Base-by-base conservation (phyloP, 1,284 basidiomycete genomes). In the Bondarzewia mesenterica region DNA sequence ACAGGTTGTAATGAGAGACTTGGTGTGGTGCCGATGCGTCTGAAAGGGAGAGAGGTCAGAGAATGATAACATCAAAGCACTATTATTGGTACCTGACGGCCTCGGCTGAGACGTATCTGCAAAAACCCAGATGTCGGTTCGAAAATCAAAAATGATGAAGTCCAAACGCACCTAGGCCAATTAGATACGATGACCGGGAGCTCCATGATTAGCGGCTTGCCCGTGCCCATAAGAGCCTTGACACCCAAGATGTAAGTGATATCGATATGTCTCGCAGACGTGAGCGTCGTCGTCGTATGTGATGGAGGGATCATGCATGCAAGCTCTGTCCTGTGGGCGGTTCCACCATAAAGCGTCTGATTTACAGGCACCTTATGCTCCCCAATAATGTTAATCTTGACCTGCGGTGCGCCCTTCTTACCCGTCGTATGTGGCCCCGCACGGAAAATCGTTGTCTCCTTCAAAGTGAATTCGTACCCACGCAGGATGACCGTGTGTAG, bases 161-260 rank as follows among this genome's bases (percentile, higher is more conserved):
- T 20, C 36, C 43, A n/a, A 14, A 62, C 75, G 42, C 54, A 82
- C 85, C 80, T 76, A 53, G 83, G 83, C 86, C 86, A 89, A 57
- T 89, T 89, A 2, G 88, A 88, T 29, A 90, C 72, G 42, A 87
- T 79, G 7, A 89, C 73, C 18, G 87, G 84, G 37, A 93, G 67
- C 42, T 85, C 82, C 68, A 89, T 77, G 25, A 76, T 68, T 8
- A 90, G 60, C 50, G 80, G 78, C 48, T 78, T 72, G 5, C 80
- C 80, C 5, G 77, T 75, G 18, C 82, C 85, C 65, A 89, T 75
- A 40, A 87, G 71, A 3, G 89, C 89, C 63, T 82, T 87, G 48
- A 91, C 82, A 36, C 72, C 73, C 40, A 93, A 70, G 43, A 80
- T 73, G 63, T 93, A 93, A 1, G 78, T 83, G 46, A 93, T 81